phyloP scores from a whole-genome alignment of 371 early-diverging fungal species.

The Nematocida sp. region DNA sequence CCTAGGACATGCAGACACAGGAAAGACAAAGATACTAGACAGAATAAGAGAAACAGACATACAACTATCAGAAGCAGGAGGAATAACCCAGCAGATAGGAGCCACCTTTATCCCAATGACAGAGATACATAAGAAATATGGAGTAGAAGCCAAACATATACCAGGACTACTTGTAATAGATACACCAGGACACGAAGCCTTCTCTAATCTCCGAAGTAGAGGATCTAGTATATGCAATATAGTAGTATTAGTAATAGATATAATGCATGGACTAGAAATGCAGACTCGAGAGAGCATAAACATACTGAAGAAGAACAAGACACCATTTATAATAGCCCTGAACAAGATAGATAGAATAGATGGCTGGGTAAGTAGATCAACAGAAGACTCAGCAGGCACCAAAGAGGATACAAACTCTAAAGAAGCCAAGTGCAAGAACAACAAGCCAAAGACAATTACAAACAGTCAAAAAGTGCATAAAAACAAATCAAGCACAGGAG shows the following conservation, averaged over 20 bases:
- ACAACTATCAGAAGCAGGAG: slow-evolving; percentile 98
- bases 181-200: slow-evolving; percentile 99
- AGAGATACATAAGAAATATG: slow-evolving; percentile 70
- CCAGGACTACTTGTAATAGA: slow-evolving; percentile 97
- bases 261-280: slow-evolving; percentile 96
- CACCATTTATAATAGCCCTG: slow-evolving; percentile 97
- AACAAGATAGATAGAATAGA: slow-evolving; percentile 99
- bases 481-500: slow-evolving; percentile 81
- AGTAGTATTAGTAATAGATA: slow-evolving; percentile 97
- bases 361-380: slow-evolving; percentile 85
- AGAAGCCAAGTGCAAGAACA: no score
- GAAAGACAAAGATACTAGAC: slow-evolving; percentile 95
- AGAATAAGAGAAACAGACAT: slow-evolving; percentile 98
- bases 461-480: slow-evolving; percentile 72
- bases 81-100: slow-evolving; percentile 99
- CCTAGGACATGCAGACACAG: slow-evolving; percentile 99
- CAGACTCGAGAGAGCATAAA: slow-evolving; percentile 95
- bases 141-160: slow-evolving; percentile 69
- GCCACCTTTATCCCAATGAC: slow-evolving; percentile 97
- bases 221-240: slow-evolving; percentile 99
- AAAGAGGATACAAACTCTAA: no score
- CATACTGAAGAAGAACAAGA: slow-evolving; percentile 81
- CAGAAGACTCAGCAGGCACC: no score
- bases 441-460: slow-evolving; percentile 68
- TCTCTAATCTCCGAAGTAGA: slow-evolving; percentile 90